phyloP scores from a whole-genome alignment of 139 green algal species.

The Closterium sp. region DNA sequence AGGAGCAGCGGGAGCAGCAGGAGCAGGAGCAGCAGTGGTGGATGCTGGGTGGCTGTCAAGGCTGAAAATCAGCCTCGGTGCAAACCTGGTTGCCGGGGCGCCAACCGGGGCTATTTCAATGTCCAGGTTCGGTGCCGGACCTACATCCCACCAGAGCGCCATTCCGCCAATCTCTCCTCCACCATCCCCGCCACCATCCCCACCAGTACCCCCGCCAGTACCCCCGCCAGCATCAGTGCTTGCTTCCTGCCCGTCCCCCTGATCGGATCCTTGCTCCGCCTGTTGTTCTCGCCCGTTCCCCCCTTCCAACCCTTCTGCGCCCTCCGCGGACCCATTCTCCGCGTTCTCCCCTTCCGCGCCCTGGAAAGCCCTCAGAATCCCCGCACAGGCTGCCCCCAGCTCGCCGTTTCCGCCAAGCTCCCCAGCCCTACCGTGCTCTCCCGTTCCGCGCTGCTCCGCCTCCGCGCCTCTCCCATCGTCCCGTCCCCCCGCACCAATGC shows the following conservation, averaged over 20 bases:
- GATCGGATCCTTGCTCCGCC: neutral
- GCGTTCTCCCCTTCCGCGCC: too few species aligned
- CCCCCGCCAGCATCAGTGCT: too few species aligned
- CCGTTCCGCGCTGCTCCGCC: neutral
- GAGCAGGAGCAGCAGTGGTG: too few species aligned
- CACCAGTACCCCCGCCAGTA: too few species aligned
- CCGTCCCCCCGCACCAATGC: neutral
- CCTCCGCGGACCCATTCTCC: neutral
- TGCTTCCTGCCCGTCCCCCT: neutral
- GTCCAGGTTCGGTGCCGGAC: neutral
- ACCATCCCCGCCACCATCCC: too few species aligned
- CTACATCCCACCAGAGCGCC: neutral
- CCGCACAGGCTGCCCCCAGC: too few species aligned
- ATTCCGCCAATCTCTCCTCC: neutral
- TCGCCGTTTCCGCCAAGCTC: neutral
- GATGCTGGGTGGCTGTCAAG: neutral
- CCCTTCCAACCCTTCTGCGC: neutral
- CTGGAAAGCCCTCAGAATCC: neutral
- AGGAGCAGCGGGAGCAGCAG: neutral
- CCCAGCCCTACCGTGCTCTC: neutral
- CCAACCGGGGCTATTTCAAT: neutral
- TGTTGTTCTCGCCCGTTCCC: neutral
- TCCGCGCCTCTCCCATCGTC: neutral
- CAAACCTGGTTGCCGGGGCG: neutral
- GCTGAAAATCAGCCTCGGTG: neutral